These are phyloP conservation scores for Microstroma glucosiphilum DNA, from an alignment of 1,284 basidiomycete species.

Conservation along the genomic window DNA sequence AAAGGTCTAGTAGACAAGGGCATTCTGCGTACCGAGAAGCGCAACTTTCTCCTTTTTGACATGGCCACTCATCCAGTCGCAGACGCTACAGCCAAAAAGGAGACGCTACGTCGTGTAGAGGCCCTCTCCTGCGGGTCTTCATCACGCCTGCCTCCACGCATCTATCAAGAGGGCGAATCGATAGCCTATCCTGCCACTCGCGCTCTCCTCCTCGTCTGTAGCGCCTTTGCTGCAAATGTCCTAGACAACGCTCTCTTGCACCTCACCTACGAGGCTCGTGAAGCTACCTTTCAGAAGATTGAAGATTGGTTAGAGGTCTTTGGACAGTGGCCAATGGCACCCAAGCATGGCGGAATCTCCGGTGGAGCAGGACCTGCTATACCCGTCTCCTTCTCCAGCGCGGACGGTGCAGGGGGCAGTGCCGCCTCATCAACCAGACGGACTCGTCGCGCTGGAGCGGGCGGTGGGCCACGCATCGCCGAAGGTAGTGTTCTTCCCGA, in stretches of 20 bases:
- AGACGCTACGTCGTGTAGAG: conserved; percentile 40
- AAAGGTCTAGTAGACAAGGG: conserved; percentile 50
- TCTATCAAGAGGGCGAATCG: not conserved
- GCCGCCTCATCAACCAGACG: conserved; percentile 10
- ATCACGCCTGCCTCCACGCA: conserved; percentile 9
- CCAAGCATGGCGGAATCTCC: not conserved
- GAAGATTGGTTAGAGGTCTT: conserved; percentile 42
- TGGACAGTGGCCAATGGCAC: conserved; percentile 49
- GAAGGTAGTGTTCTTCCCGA: conserved; percentile 22
- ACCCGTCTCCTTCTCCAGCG: not conserved
- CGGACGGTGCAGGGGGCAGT: conserved; percentile 22
- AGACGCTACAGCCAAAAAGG: conserved; percentile 43
- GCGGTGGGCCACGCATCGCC: conserved; percentile 22
- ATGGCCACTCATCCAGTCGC: conserved; percentile 50
- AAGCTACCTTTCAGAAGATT: conserved; percentile 40
- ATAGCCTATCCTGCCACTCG: conserved; percentile 38
- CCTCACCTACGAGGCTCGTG: conserved; percentile 39
- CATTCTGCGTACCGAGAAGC: conserved; percentile 48
- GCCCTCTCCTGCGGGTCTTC: conserved; percentile 22
- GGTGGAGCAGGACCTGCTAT: not conserved
- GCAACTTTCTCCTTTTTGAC: conserved; percentile 49
- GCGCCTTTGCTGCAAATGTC: conserved; percentile 42
- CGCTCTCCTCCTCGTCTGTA: conserved; percentile 41
- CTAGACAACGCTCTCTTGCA: conserved; percentile 47
- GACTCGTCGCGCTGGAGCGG: conserved; percentile 12